phyloP scores from a whole-genome alignment of 768 basidiomycete species.

The Albatrellus ellisii region DNA sequence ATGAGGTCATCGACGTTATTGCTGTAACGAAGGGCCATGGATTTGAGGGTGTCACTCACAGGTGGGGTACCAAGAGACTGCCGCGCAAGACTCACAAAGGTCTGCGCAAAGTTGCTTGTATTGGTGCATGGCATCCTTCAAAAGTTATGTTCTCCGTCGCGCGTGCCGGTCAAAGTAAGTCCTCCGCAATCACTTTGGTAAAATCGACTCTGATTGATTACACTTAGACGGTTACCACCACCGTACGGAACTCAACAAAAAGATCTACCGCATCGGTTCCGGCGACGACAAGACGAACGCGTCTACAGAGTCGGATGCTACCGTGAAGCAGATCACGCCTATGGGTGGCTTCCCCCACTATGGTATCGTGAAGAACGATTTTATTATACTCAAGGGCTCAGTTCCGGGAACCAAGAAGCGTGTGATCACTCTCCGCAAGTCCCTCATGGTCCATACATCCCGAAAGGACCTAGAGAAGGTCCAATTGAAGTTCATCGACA shows the following conservation, averaged over 20 bases:
- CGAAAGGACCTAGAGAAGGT: conserved; percentile 97
- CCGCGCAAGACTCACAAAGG: conserved; percentile 99
- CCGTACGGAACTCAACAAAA: conserved; percentile 97
- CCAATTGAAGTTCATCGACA: conserved; percentile 97
- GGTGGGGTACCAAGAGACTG: conserved; percentile 99
- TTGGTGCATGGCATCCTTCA: conserved; percentile 96
- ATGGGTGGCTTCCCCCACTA: conserved; percentile 99
- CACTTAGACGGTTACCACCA: conserved; percentile 81
- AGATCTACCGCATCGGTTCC: conserved; percentile 89
- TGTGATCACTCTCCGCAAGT: conserved; percentile 94
- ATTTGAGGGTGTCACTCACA: conserved; percentile 98
- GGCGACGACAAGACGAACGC: conserved; percentile 72
- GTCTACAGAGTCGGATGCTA: conserved; percentile 89
- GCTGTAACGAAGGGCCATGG: conserved; percentile 99
- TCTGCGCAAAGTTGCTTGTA: conserved; percentile 99
- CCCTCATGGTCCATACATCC: conserved; percentile 91
- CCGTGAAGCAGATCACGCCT: conserved; percentile 88
- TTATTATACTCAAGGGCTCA: conserved; percentile 92
- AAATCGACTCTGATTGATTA: neutral
- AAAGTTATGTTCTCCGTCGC: conserved; percentile 99
- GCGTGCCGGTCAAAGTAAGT: conserved; percentile 97
- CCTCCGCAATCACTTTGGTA: conserved; percentile 6
- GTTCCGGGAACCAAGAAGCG: conserved; percentile 97
- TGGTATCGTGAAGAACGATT: conserved; percentile 98
- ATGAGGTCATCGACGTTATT: conserved; percentile 93